Evolutionary conservation across 2,329 filamentous ascomycete genomes (phyloP), one percentile per base, ranked within the genome.

Genomic region (Cladosporium sp.): DNA sequence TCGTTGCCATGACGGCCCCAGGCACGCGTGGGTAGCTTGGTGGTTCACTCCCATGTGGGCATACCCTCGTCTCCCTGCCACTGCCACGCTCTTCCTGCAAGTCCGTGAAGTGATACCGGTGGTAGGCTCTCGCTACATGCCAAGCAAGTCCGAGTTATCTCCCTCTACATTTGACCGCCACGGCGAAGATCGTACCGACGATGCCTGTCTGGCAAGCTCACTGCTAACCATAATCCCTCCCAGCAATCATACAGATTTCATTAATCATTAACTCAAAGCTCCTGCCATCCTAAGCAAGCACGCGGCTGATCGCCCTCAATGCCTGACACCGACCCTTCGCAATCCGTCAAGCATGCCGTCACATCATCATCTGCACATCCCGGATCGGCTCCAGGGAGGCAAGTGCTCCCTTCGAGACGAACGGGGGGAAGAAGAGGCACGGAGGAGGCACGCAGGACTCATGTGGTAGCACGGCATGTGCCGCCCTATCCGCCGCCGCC

Each of bases 161-260:
- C 22, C 43, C 20, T 32, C n/a, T 22, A 27, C 37, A 18, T 17
- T 11, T 22, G 12, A 24, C 44, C 36, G 36, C 24, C 36, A 34
- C 43, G 34, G 29, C 36, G 44, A 12, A 12, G 44, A 48, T 48
- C 44, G 40, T 48, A 36, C 27, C 27, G 44, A 18, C 17, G 36
- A 48, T 20, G 44, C 44, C 36, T 48, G 44, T 40, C 44, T 20
- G 40, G 36, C 44, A 22, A 43, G 29, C 17, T 15, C 27, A 20
- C 15, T 8, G 32, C 6, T 15, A 7, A 6, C 32, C 12, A 43
- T 20, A 8, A 48, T 48, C 44, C 44, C 44, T 48, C 44, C 37
- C 15, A 48, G 44, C 44, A 40, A 48, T 48, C 44, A 48, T 19
- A 48, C 44, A 40, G 44, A 40, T 40, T 36, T 6, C 7, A 34